These are phyloP conservation scores for Vaccinium macrocarpon DNA, from an alignment of 148 eudicot genomes.

Conservation along the genomic window DNA sequence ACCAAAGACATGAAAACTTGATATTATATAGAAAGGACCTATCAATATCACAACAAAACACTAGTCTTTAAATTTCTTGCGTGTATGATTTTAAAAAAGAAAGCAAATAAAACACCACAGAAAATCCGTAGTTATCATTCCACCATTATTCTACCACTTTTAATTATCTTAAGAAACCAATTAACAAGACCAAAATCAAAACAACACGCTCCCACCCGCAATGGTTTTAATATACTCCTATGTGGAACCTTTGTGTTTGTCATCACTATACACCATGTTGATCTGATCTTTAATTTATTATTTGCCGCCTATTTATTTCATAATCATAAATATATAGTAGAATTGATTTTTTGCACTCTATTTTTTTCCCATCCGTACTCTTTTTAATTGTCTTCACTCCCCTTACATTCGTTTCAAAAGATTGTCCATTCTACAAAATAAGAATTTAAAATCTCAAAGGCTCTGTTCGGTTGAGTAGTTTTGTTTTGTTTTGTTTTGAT, in stretches of 20 bases:
- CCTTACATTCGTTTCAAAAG: too few species aligned
- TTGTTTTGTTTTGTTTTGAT: too few species aligned
- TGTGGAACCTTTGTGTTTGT: background rate
- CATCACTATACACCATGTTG: background rate
- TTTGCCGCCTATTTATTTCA: background rate
- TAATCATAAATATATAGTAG: background rate
- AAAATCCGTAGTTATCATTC: background rate
- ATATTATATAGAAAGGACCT: background rate
- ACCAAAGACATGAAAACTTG: background rate
- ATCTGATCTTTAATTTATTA: background rate
- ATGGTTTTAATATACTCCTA: background rate
- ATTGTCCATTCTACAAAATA: too few species aligned
- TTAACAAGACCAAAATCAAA: background rate
- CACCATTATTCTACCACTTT: background rate
- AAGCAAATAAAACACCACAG: background rate
- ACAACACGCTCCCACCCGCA: background rate
- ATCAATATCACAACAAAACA: background rate
- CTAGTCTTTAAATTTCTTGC: background rate
- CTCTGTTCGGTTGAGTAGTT: too few species aligned
- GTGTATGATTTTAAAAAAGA: background rate
- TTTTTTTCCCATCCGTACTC: too few species aligned
- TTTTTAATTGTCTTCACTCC: too few species aligned
- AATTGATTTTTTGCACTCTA: background rate
- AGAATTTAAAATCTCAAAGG: too few species aligned
- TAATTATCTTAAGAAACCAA: background rate